phyloP scores from a whole-genome alignment of 768 basidiomycete genomes.

The Imleria badia region DNA sequence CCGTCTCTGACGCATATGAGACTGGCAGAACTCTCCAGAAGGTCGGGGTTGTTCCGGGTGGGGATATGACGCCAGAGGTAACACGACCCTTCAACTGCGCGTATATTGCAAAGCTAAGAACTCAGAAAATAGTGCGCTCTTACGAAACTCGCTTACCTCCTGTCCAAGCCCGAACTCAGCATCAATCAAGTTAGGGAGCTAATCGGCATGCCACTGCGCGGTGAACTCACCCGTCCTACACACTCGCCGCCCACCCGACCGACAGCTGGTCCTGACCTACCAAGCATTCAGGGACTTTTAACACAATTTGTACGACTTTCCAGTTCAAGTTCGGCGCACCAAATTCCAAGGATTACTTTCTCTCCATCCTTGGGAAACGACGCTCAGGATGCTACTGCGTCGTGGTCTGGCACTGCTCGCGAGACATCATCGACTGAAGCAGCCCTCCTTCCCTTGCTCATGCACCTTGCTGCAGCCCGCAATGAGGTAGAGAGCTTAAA shows the following conservation, averaged over 20 bases:
- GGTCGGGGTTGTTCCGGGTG: conserved; percentile 79
- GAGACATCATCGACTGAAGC: conserved; percentile 71
- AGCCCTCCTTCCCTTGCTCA: conserved; percentile 71
- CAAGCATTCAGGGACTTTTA: conserved; percentile 63
- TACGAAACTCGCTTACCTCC: conserved; percentile 84
- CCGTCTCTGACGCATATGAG: conserved; percentile 83
- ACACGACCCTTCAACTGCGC: background rate
- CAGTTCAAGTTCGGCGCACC: conserved; percentile 39
- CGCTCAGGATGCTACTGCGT: conserved; percentile 47
- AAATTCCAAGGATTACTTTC: conserved; percentile 37
- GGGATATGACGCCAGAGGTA: conserved; percentile 97
- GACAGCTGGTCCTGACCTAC: conserved; percentile 45
- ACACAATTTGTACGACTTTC: conserved; percentile 69
- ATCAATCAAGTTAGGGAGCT: conserved; percentile 68
- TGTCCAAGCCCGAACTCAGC: conserved; percentile 81
- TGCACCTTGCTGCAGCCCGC: conserved; percentile 74
- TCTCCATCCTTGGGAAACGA: conserved; percentile 38
- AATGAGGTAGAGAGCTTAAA: conserved; percentile 63
- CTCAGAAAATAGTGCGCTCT: conserved; percentile 69
- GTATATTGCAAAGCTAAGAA: background rate
- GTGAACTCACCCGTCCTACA: conserved; percentile 72
- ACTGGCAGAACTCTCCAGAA: conserved; percentile 69
- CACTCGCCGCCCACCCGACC: conserved; percentile 44
- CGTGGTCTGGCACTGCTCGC: conserved; percentile 78
- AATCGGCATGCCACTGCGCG: conserved; percentile 77